Conservation (phyloP, 441 rosid genomes). For the Biscutella laevigata region DNA sequence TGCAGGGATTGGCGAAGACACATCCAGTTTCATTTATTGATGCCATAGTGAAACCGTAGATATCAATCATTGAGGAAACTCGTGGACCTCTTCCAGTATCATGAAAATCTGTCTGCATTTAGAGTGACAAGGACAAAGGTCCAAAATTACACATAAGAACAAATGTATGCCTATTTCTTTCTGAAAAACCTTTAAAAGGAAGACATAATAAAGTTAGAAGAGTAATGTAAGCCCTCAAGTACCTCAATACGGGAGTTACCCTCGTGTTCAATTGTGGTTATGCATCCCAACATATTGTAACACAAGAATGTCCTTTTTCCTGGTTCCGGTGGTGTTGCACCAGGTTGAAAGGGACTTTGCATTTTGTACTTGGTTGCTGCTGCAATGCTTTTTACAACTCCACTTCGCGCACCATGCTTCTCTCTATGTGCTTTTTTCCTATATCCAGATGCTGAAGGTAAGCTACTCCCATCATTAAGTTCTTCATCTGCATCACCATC, state of each 20-base stretch:
- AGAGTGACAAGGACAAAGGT: constrained; percentile 5
- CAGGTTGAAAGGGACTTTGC: constrained; percentile 94
- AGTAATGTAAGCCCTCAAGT: constrained; percentile 3
- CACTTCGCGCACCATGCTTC: constrained; percentile 33
- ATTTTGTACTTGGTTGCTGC: constrained; percentile 44
- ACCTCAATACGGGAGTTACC: constrained; percentile 95
- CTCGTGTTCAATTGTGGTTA: constrained; percentile 77
- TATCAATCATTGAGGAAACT: constrained; percentile 88
- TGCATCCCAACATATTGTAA: constrained; percentile 85
- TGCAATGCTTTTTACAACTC: constrained; percentile 23
- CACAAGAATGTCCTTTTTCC: constrained; percentile 80
- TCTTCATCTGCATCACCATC: constrained; percentile 43
- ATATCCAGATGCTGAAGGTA: constrained; percentile 31
- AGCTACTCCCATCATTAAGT: constrained; percentile 31
- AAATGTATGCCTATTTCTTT: background rate
- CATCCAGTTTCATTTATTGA: constrained; percentile 78
- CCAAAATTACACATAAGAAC: background rate
- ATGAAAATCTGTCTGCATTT: constrained; percentile 80
- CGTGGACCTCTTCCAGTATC: constrained; percentile 89
- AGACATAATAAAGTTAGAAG: background rate
- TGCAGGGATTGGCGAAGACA: constrained; percentile 86
- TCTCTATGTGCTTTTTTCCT: constrained; percentile 38
- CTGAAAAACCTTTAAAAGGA: background rate
- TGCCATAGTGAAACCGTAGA: constrained; percentile 93
- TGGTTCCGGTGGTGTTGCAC: constrained; percentile 60